A percentile compares a stretch with the other conserved stretches of the same genome.
Evolutionary conservation across 257 asterid genomes (phyloP).

Genomic region (Solanum medicagineum): DNA sequence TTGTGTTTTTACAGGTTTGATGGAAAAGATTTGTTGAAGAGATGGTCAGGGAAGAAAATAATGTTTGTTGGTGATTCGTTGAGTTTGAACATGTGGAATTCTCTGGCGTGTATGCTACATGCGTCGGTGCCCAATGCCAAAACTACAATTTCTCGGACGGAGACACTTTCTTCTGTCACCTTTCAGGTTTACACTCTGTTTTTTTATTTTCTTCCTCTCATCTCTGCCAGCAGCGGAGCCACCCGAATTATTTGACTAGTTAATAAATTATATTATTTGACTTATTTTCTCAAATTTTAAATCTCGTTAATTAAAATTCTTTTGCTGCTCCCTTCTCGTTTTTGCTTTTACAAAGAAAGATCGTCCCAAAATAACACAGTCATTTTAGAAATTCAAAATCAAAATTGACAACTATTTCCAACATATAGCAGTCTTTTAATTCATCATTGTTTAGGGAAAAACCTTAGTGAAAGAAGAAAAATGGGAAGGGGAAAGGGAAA

Average conservation of each 20-base stretch:
- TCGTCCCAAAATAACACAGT: background rate
- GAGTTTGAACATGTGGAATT: constrained; percentile 74
- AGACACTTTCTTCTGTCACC: constrained; percentile 33
- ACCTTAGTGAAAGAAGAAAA: background rate
- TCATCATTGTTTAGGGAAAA: background rate
- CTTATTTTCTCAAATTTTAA: no score
- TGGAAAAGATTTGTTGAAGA: constrained; percentile 52
- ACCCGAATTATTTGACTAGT: no score
- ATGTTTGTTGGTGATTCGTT: constrained; percentile 82
- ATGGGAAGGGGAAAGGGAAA: background rate
- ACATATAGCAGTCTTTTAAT: background rate
- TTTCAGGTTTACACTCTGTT: constrained; percentile 34
- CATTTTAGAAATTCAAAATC: background rate
- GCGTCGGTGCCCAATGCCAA: constrained; percentile 42
- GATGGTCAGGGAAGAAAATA: constrained; percentile 62
- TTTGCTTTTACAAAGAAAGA: background rate
- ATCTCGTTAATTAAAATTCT: no score
- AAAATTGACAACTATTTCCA: background rate
- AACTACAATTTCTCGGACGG: constrained; percentile 16
- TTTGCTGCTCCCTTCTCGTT: background rate
- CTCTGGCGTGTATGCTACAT: constrained; percentile 62
- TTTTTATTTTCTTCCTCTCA: no score
- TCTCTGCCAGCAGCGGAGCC: no score
- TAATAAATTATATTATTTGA: no score
- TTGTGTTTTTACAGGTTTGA: constrained; percentile 26